These are phyloP conservation scores for Sporothrix pallida DNA, from an alignment of 2,329 filamentous ascomycete species.

Conservation along the genomic window DNA sequence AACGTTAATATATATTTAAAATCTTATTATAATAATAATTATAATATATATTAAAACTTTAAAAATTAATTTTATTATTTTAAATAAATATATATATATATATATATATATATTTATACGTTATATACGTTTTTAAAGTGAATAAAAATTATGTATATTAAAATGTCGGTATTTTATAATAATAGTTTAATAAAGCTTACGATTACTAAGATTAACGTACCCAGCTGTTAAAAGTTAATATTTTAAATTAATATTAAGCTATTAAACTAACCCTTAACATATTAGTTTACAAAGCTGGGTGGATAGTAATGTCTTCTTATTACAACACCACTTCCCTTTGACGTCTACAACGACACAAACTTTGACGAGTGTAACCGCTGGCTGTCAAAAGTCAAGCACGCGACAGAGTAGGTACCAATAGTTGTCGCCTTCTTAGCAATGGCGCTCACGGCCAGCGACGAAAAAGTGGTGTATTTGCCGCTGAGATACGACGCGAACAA, in stretches of 20 bases:
- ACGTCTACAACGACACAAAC: neutral
- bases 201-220: no score
- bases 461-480: constrained; percentile 64
- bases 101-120: no score
- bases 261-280: no score
- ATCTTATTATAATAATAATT: neutral
- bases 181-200: no score
- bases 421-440: constrained; percentile 1
- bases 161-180: neutral
- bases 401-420: neutral
- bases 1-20: neutral
- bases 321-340: neutral
- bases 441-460: neutral
- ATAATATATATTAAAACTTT: neutral
- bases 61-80: no score
- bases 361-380: neutral
- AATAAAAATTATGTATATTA: neutral
- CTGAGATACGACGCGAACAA: constrained; percentile 79
- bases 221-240: no score
- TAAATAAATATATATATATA: neutral
- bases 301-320: no score
- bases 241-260: no score
- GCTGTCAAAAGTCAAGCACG: neutral
- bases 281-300: no score
- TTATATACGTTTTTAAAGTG: no score